Base-by-base conservation (phyloP, 768 basidiomycete species). In the Amanita molliuscula region DNA sequence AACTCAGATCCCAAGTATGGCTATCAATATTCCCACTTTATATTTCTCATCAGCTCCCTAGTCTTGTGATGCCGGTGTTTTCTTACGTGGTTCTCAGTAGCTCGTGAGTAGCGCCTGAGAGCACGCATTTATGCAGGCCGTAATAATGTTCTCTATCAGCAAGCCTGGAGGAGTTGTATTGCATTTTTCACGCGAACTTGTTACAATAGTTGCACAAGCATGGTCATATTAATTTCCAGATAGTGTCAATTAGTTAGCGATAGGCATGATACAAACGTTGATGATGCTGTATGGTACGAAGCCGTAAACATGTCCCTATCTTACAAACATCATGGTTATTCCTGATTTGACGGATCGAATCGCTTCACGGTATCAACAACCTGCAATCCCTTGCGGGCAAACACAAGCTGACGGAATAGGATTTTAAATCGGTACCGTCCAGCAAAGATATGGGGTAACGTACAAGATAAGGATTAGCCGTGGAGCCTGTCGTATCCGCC, bases 391-490 rank as follows among this genome's bases (percentile, higher is more conserved):
- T 86, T 89, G 11, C 84, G 77, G 44, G 86, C 82, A 63, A 86
- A 92, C 15, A 92, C 89, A 52, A 92, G 77, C 89, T 92, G 37
- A 13, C 53, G 50, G 51, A 35, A 26, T 44, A 2, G 7, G 9
- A n/a, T 16, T 16, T 44, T 35, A 7, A 23, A 18, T 25, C 9
- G 16, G 37, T 25, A 5, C n/a, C n/a, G 8, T 33, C 8, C 16
- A 33, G 38, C 29, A 15, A 33, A 47, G 16, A 25, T 13, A 44
- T 16, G 34, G 11, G 8, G 20, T 3, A 66, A 48, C 85, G 54
- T 55, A 88, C 89, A 66, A 92, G 69, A 67, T 92, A 92, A 23
- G 89, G 89, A 59, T 92, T 92, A n/a, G 87, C 89, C 31, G 81
- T 90, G 15, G 79, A 84, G 18, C 87, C 88, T n/a, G 88, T 90